These are phyloP conservation scores for Suhomyces anneliseae DNA, from an alignment of 1,139 yeast genomes.

Conservation along the genomic window DNA sequence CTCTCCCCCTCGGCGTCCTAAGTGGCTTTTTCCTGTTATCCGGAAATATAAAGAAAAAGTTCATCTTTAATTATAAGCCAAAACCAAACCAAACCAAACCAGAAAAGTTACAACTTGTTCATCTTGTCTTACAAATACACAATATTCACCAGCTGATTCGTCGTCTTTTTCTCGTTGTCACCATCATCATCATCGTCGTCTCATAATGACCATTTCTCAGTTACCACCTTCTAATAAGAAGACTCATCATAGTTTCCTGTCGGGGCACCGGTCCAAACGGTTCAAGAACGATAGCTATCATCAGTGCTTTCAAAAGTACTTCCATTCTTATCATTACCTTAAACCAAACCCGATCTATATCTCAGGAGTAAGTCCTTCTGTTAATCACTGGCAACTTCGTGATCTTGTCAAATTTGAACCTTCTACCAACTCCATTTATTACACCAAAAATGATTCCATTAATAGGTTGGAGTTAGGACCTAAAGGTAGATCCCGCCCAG, in stretches of 20 bases:
- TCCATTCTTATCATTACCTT: constrained; percentile 41
- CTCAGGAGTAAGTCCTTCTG: constrained; percentile 28
- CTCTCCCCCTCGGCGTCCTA: no score
- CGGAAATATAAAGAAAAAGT: no score
- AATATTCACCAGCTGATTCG: no score
- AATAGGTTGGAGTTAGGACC: constrained; percentile 25
- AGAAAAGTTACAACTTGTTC: no score
- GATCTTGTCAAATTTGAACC: constrained; percentile 60
- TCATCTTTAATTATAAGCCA: no score
- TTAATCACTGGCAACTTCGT: constrained; percentile 85
- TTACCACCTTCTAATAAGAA: constrained; percentile 5
- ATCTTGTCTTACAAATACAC: no score
- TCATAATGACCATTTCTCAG: constrained; percentile 10
- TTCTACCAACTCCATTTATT: constrained; percentile 30
- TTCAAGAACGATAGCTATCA: constrained; percentile 20
- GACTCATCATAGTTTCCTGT: constrained; percentile 1
- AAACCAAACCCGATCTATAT: constrained; percentile 40
- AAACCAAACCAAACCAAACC: no score
- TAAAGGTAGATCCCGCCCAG: not conserved
- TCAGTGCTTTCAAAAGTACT: constrained; percentile 47
- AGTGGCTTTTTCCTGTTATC: no score
- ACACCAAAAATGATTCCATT: constrained; percentile 34
- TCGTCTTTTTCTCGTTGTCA: no score
- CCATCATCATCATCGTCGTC: no score
- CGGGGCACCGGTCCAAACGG: constrained; percentile 1